phyloP scores from a whole-genome alignment of 2,329 filamentous ascomycete genomes.

The Didymella glomerata region DNA sequence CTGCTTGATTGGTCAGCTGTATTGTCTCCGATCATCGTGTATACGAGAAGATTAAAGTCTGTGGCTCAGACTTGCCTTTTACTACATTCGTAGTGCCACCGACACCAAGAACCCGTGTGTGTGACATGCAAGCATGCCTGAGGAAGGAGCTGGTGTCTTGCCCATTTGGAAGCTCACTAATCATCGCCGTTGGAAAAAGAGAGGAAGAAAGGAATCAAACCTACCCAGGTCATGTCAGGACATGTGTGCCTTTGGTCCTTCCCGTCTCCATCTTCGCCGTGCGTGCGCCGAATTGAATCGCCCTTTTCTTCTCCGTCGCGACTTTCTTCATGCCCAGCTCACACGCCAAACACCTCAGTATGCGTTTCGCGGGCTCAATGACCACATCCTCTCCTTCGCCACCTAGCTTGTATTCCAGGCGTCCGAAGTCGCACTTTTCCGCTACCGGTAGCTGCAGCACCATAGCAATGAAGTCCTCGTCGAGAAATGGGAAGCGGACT shows the following conservation, averaged over 20 bases:
- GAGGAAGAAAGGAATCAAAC: background rate
- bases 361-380: conserved; percentile 81
- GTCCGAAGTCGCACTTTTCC: conserved; percentile 88
- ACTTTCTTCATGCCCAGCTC: conserved; percentile 75
- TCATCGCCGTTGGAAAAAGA: conserved; percentile 37
- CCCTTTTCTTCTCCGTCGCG: conserved; percentile 89
- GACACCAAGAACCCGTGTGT: conserved; percentile 30
- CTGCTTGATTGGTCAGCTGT: background rate
- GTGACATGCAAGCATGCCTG: conserved; percentile 12
- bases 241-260: conserved; percentile 58
- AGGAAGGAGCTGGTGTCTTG: conserved; percentile 38
- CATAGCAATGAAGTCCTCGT: conserved; percentile 85
- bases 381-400: conserved; percentile 24
- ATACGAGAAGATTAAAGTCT: background rate
- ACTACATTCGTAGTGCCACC: conserved; percentile 25
- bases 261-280: conserved; percentile 58
- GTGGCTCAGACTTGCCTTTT: conserved; percentile 50
- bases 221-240: conserved; percentile 41
- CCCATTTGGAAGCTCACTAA: conserved; percentile 39
- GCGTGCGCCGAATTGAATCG: conserved; percentile 64
- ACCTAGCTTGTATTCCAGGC: conserved; percentile 21
- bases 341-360: conserved; percentile 79
- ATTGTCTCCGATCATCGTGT: background rate
- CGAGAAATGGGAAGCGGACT: conserved; percentile 87
- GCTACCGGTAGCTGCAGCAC: conserved; percentile 77